Percentiles rank a stretch among this genome's conserved stretches.
Evolutionary conservation across 225 moss, liverwort and hornwort species (phyloP).

Genomic region (Sphagnum tenellum): DNA sequence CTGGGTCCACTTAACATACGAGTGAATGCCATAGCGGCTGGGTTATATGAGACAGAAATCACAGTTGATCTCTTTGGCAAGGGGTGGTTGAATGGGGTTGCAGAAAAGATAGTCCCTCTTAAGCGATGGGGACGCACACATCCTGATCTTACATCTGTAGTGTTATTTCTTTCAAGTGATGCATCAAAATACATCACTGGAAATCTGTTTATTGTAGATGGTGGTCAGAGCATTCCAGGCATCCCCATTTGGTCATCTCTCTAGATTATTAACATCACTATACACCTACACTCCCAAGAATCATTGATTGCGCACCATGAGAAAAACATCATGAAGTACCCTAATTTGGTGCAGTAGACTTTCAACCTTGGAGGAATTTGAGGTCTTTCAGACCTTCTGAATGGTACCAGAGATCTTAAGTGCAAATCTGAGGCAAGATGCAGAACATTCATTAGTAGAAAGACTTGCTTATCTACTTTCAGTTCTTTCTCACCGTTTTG

Average conservation of each 20-base stretch:
- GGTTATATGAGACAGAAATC: conserved; percentile 76
- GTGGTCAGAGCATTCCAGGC: conserved; percentile 62
- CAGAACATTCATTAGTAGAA: too few relatives aligned
- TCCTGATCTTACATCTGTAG: conserved; percentile 72
- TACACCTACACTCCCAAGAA: too few relatives aligned
- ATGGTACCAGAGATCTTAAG: too few relatives aligned
- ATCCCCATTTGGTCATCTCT: conserved; percentile 84
- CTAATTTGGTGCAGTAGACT: too few relatives aligned
- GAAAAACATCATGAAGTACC: too few relatives aligned
- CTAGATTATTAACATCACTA: too few relatives aligned
- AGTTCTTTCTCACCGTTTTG: too few relatives aligned
- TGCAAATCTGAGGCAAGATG: too few relatives aligned
- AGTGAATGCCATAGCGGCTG: conserved; percentile 64
- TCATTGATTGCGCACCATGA: too few relatives aligned
- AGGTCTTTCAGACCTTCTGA: too few relatives aligned
- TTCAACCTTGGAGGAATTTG: too few relatives aligned
- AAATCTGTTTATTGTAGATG: conserved; percentile 69
- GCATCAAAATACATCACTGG: conserved; percentile 64
- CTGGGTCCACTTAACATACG: conserved; percentile 66
- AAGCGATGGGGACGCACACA: conserved; percentile 53
- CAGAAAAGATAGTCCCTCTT: conserved; percentile 41
- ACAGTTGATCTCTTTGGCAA: conserved; percentile 44
- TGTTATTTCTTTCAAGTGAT: conserved; percentile 64
- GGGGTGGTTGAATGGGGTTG: conserved; percentile 48
- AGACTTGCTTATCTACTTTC: too few relatives aligned